phyloP scores from a whole-genome alignment of 208 protist genomes.

The Acanthamoeba quina region DNA sequence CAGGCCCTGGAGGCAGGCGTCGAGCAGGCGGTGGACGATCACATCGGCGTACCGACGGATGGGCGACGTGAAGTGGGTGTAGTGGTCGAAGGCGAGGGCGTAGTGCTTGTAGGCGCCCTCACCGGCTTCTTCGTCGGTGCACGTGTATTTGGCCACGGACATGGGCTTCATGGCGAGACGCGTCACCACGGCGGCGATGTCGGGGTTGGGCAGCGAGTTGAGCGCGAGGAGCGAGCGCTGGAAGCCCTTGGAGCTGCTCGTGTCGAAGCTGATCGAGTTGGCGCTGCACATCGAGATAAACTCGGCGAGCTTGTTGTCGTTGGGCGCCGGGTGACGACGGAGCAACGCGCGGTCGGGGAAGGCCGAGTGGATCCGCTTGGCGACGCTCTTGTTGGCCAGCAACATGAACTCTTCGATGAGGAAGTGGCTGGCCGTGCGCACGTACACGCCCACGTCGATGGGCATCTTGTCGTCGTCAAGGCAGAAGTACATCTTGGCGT shows the following conservation, averaged over 20 bases:
- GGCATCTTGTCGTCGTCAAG: constrained; percentile 86
- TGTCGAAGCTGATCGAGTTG: constrained; percentile 59
- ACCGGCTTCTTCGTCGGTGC: constrained; percentile 73
- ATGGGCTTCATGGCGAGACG: constrained; percentile 86
- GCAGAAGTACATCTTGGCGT: constrained; percentile 78
- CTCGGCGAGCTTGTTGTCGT: constrained; percentile 75
- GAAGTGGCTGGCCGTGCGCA: constrained; percentile 86
- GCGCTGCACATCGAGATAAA: constrained; percentile 69
- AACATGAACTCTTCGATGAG: constrained; percentile 95
- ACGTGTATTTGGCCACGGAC: constrained; percentile 88
- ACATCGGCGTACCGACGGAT: constrained; percentile 95
- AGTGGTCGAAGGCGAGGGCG: constrained; percentile 91
- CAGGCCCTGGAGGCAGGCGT: constrained; percentile 63
- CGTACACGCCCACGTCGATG: constrained; percentile 84
- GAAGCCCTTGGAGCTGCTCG: constrained; percentile 47
- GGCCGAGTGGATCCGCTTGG: constrained; percentile 84
- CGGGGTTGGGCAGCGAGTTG: constrained; percentile 20
- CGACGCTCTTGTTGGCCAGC: constrained; percentile 92
- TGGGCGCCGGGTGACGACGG: constrained; percentile 91
- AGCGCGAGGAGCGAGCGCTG: constrained; percentile 50
- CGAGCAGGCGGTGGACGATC: constrained; percentile 94
- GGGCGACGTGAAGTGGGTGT: constrained; percentile 97
- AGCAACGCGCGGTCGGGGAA: constrained; percentile 91
- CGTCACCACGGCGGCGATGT: constrained; percentile 64
- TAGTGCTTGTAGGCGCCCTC: constrained; percentile 92